Base-by-base conservation (phyloP, 2,329 filamentous ascomycete genomes). In the Pseudogymnoascus sp. region DNA sequence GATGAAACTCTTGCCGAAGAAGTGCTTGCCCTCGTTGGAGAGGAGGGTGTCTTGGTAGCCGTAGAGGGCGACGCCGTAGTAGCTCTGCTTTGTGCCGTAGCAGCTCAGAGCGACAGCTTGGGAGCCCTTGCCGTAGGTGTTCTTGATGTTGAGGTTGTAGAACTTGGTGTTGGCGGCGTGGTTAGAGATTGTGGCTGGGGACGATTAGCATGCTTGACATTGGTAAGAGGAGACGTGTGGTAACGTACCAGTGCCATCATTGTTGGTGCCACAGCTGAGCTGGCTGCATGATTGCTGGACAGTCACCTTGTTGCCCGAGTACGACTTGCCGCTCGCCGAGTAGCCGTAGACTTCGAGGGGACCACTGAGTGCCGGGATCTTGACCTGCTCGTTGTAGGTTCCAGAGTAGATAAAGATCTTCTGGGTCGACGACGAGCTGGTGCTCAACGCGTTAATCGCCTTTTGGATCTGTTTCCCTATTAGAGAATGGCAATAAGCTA, bases 81-180 rank as follows among this genome's bases (percentile, higher is more conserved):
- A 86, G 51, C 80, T 82, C 73, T 84, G 81, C 61, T 79, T 74
- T 63, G 73, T 76, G 29, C 74, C 79, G 37, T 79, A 76, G 4
- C 83, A 81, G 36, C 78, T 79, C 16, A 86, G 65, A 2, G 83
- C 83, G 59, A 85, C 75, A 11, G 79, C 81, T 67, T 84, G 81
- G 3, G 76, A 77, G 21, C 80, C 79, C 40, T 75, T 62, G 6
- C 81, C 81, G 62, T 78, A 74, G n/a, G 77, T 74, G 64, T 84
- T 84, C 60, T 77, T 78, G 3, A 84, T 75, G 70, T 86, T 84
- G 75, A 86, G 77, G 70, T 85, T 86, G 76, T 86, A 86, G 59
- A 85, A 77, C 66, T 79, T 80, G 62, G 69, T 80, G 77, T 81
- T 83, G 3, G 74, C 79, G 4, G 80, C 68, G 18, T 64, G 45